A percentile compares a stretch with the other conserved stretches of the same genome.
phyloP scores from a whole-genome alignment of 192 early-diverging fungal species.

The Funneliformis geosporum region DNA sequence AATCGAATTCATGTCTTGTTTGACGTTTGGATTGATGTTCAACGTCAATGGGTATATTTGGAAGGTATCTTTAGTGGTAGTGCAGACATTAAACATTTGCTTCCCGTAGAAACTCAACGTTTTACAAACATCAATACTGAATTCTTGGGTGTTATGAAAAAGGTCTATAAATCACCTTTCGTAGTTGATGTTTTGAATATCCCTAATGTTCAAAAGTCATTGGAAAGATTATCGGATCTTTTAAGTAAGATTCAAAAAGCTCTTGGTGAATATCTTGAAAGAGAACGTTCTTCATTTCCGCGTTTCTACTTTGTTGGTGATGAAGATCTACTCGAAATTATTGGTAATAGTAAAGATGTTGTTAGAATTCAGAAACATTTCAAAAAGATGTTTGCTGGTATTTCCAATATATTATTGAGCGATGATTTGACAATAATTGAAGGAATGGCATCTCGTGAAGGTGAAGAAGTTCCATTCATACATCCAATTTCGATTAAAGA shows the following conservation, averaged over 20 bases:
- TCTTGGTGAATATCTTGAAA: slow-evolving; percentile 97
- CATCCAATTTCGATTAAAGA: slow-evolving; percentile 77
- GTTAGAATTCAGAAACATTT: slow-evolving; percentile 96
- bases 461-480: slow-evolving; percentile 84
- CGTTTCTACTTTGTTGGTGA: slow-evolving; percentile 99
- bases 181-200: slow-evolving; percentile 94
- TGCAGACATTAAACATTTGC: slow-evolving; percentile 94
- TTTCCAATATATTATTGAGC: slow-evolving; percentile 77
- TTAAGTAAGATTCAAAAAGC: slow-evolving; percentile 97
- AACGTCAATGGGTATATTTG: slow-evolving; percentile 99
- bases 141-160: slow-evolving; percentile 98
- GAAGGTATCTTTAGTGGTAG: slow-evolving; percentile 98
- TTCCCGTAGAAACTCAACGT: slow-evolving; percentile 93
- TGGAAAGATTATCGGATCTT: slow-evolving; percentile 92
- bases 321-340: slow-evolving; percentile 99
- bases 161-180: slow-evolving; percentile 97
- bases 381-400: slow-evolving; percentile 99
- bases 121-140: slow-evolving; percentile 98
- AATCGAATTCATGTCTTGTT: slow-evolving; percentile 95
- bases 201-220: slow-evolving; percentile 90
- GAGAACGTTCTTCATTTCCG: slow-evolving; percentile 95
- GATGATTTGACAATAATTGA: slow-evolving; percentile 76
- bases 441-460: slow-evolving; percentile 91
- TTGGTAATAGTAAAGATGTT: slow-evolving; percentile 97
- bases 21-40: slow-evolving; percentile 99